A percentile compares a stretch with the other conserved stretches of the same genome.
Evolutionary conservation across 371 early-diverging fungal species (phyloP).

Genomic region (Rhizopus stolonifer): DNA sequence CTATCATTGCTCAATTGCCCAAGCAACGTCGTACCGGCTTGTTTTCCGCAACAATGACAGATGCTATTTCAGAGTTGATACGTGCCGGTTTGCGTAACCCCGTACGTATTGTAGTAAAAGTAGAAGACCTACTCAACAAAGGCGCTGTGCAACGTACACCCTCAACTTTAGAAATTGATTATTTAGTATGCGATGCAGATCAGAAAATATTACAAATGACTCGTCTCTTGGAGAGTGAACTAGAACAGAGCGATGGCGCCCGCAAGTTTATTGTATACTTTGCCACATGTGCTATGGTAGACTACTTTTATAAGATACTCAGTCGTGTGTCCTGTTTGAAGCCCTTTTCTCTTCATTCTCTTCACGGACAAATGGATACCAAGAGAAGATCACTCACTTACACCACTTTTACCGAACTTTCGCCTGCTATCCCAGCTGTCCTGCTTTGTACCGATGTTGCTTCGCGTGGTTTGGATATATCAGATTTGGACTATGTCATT

Average conservation of each 20-base stretch:
- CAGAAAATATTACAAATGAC: slow-evolving; percentile 81
- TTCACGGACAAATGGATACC: slow-evolving; percentile 94
- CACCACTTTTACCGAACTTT: slow-evolving; percentile 58
- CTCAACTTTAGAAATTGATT: slow-evolving; percentile 70
- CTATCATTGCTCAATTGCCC: slow-evolving; percentile 81
- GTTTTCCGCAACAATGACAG: slow-evolving; percentile 98
- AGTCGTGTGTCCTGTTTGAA: slow-evolving; percentile 42
- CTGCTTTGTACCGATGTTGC: slow-evolving; percentile 98
- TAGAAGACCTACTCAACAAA: slow-evolving; percentile 59
- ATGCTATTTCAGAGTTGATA: slow-evolving; percentile 82
- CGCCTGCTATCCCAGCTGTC: slow-evolving; percentile 66
- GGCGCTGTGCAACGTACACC: slow-evolving; percentile 68
- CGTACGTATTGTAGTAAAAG: slow-evolving; percentile 83
- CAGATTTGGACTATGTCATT: slow-evolving; percentile 94
- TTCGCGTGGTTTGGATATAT: slow-evolving; percentile 97
- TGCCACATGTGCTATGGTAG: slow-evolving; percentile 91
- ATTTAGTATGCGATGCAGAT: slow-evolving; percentile 72
- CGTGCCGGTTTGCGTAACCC: slow-evolving; percentile 92
- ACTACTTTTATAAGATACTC: slow-evolving; percentile 82
- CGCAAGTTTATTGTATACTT: slow-evolving; percentile 94
- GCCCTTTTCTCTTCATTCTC: slow-evolving; percentile 65
- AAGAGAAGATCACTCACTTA: slow-evolving; percentile 76
- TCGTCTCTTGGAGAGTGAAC: slow-evolving; percentile 46
- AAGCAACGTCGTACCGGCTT: slow-evolving; percentile 96
- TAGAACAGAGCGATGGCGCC: slow-evolving; percentile 33